Base-by-base conservation (phyloP, 129 eudicot species). In the Flaveria sonorensis region DNA sequence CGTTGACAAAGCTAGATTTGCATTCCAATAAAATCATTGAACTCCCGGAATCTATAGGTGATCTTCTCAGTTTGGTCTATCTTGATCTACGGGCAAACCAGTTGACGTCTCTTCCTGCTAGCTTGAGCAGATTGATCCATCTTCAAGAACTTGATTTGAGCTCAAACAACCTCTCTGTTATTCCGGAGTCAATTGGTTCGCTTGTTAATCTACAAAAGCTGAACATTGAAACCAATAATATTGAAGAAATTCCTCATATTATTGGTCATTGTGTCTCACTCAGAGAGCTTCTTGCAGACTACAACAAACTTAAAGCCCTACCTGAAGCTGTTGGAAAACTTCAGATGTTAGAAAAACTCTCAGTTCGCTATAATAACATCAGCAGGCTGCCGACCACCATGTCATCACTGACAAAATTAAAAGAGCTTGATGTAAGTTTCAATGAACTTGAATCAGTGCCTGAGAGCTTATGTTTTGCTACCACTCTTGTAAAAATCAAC, bases 391-490 rank as follows among this genome's bases (percentile, higher is more conserved):
- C 97, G 48, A 94, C 97, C 14, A 94, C 98, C 1, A 89, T 91
- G 96, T 85, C 96, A 42, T 89, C 96, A 23, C 61, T 94, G 51
- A 5, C 78, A 46, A 89, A 69, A 71, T 70, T 94, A 75, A 87
- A 68, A 86, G 93, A 91, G 89, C 97, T 94, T 61, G 73, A 94
- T 86, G 78, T 87, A 55, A 94, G 98, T 79, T 94, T 94, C 81
- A 94, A 94, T 62, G 98, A 94, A 86, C 86, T 91, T 24, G 92
- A 89, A 69, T 79, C 90, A 1, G 83, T 94, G 68, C 97, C 98
- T 2, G 97, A 94, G 84, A 94, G 97, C 88, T 82, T 94, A 72
- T 94, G 98, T 79, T 91, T 94, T 73, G 98, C 97, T 24, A 91
- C 97, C 23, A 74, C 89, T 18, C 92, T 94, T 45, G 96, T 86